Conservation (phyloP, 192 early-diverging fungal genomes). For the Paraglomus occultum region DNA sequence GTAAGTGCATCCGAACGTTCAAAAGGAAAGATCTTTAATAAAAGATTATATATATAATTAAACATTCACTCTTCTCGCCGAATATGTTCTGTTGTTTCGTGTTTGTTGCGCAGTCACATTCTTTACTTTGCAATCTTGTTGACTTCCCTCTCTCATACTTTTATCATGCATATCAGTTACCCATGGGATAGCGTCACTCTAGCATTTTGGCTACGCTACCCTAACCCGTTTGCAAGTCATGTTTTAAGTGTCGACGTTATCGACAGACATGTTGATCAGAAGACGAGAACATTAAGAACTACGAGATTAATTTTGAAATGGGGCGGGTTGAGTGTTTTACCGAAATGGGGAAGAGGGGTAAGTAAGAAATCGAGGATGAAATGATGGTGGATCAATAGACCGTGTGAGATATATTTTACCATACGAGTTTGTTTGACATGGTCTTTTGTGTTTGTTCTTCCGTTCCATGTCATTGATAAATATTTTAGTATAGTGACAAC, state of each 20-base stretch:
- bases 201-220: constrained; percentile 93
- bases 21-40: not conserved
- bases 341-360: constrained; percentile 79
- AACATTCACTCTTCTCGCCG: not conserved
- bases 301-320: constrained; percentile 90
- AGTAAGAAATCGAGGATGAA: constrained; percentile 1
- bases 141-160: constrained; percentile 2
- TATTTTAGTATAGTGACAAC: not conserved
- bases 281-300: constrained; percentile 77
- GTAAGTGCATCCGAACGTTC: constrained; percentile 40
- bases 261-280: constrained; percentile 75
- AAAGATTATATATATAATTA: not conserved
- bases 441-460: not conserved
- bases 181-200: constrained; percentile 83
- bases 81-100: not conserved
- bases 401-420: not conserved
- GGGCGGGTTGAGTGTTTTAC: constrained; percentile 56
- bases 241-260: constrained; percentile 93
- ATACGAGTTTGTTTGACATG: not conserved
- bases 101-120: too few species aligned
- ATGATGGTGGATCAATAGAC: not conserved
- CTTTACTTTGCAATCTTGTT: not conserved
- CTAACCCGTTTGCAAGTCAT: constrained; percentile 96
- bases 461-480: not conserved
- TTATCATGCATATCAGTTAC: constrained; percentile 32